Base-by-base conservation (phyloP, 306 rosid species). In the Vigna nakashimae region DNA sequence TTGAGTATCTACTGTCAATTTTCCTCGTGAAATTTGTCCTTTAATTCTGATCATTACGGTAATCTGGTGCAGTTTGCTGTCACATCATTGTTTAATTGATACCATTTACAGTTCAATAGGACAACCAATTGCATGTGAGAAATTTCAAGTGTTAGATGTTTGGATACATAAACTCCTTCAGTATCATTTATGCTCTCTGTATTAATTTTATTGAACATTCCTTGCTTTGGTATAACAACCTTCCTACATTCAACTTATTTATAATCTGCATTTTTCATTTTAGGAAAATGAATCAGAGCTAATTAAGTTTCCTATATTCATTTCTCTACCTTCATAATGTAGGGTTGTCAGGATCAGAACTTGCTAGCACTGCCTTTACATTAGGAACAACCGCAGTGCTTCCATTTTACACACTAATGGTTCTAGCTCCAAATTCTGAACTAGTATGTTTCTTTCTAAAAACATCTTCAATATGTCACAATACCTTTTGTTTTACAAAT, bases 351-450 rank as follows among this genome's bases (percentile, higher is more conserved):
- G 86, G 80, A 69, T 55, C 96, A 55, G 86, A 90, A 82, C 79
- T 94, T 55, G 97, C 98, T 62, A 87, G 90, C 86, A 78, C 59
- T 52, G 97, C 81, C 81, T 90, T 94, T 79, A 84, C 97, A 51
- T 20, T 94, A 57, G 98, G 96, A 74, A 90, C 97, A 73, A 6
- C 81, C 45, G 85, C 98, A 36, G 97, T 94, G 64, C 96, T 94
- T 51, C 98, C 98, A 60, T 92, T 88, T 84, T 94, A 94, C 75
- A 82, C 90, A 55, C 97, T 94, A 77, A 94, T 94, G 98, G 87
- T 92, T 83, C 63, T 87, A 20, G 96, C 97, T 65, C 98, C 98
- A 24, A 88, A 89, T 42, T 81, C 97, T 57, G 84, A 85, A 62
- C 78, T 92, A 42, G 98, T 94, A 92, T 66, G 91, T 80, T 74